Base-by-base conservation (phyloP, 2,329 filamentous ascomycete genomes). In the Phialemoniopsis sp. region DNA sequence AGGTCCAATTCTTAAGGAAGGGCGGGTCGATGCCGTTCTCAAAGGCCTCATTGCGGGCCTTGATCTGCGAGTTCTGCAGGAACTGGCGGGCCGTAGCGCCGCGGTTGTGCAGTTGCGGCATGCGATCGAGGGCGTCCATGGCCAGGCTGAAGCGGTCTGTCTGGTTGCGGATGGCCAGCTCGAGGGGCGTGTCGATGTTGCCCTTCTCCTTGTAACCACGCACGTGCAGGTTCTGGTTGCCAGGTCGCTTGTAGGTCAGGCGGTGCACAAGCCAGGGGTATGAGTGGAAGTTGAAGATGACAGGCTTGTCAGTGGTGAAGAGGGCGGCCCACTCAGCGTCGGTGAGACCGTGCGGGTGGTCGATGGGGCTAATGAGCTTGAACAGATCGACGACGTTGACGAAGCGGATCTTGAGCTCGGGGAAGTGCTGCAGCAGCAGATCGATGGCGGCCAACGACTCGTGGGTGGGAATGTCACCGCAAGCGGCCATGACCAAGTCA, bases 251-350 rank as follows among this genome's bases (percentile, higher is more conserved):
- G 66, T 89, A 89, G 1, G 84, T 85, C 49, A 90, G 63, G 37
- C 85, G 74, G 65, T 89, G 85, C 37, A 90, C 77, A 52, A 90
- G 70, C 83, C 82, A 89, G 8, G 86, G 85, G 64, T 90, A 89
- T 26, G 79, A 84, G 67, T 90, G 86, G 76, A 89, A 90, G 67
- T 89, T 89, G 71, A 90, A 89, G 55, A 89, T 80, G 56, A 88
- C 69, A 16, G 85, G 86, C 48, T 73, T 81, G 66, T 88, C 68
- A 13, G 72, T 69, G 1, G 85, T 89, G 70, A 90, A 90, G 47
- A 89, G 65, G 30, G 82, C 69, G 13, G 62, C 62, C 77, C 82
- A 90, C 55, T 88, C 81, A 14, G 51, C 47, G 49, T 87, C 79
- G 0, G 69, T 73, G 41, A 89, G 70, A 31, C 85, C 86, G 62